Percentiles rank a stretch among this genome's conserved stretches.
Evolutionary conservation across 192 early-diverging fungal species (phyloP).

Genomic region (Pecoramyces ruminantium): DNA sequence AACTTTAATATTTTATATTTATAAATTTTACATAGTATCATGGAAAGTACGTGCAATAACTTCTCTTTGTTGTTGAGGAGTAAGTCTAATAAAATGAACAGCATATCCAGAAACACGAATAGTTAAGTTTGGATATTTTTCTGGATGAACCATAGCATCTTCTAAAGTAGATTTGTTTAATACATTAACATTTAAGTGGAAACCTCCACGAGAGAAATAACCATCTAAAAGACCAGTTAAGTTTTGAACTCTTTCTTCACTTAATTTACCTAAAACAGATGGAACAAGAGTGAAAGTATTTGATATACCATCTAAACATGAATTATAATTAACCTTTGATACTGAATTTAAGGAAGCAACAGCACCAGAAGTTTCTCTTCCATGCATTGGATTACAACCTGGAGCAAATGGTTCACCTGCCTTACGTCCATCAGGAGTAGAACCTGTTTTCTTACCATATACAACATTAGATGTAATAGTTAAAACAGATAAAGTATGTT

Average conservation of each 20-base stretch:
- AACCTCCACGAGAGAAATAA: slow-evolving; percentile 3
- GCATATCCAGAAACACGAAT: slow-evolving; percentile 10
- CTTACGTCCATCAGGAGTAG: slow-evolving; percentile 8
- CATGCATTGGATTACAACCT: slow-evolving; percentile 9
- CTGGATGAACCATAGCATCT: slow-evolving; percentile 9
- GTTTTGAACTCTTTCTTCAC: slow-evolving; percentile 5
- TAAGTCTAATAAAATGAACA: slow-evolving; percentile 4
- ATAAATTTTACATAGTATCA: neutral
- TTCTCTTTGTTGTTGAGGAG: slow-evolving; percentile 7
- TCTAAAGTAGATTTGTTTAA: slow-evolving; percentile 6
- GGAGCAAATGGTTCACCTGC: slow-evolving; percentile 7
- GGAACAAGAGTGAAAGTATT: slow-evolving; percentile 9
- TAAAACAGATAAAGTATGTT: slow-evolving; percentile 6
- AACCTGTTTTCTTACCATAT: slow-evolving; percentile 7
- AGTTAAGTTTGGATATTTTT: slow-evolving; percentile 10
- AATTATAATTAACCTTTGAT: slow-evolving; percentile 4
- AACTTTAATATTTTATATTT: no score
- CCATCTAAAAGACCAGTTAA: slow-evolving; percentile 8
- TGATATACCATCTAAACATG: slow-evolving; percentile 8
- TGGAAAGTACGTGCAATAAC: slow-evolving; percentile 7
- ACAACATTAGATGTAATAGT: slow-evolving; percentile 10
- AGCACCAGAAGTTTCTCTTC: slow-evolving; percentile 6
- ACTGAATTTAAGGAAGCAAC: slow-evolving; percentile 7
- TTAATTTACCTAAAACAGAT: slow-evolving; percentile 2
- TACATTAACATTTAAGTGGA: slow-evolving; percentile 10